Conservation (phyloP, 2,329 filamentous ascomycete species). For the Diaporthe destruens region DNA sequence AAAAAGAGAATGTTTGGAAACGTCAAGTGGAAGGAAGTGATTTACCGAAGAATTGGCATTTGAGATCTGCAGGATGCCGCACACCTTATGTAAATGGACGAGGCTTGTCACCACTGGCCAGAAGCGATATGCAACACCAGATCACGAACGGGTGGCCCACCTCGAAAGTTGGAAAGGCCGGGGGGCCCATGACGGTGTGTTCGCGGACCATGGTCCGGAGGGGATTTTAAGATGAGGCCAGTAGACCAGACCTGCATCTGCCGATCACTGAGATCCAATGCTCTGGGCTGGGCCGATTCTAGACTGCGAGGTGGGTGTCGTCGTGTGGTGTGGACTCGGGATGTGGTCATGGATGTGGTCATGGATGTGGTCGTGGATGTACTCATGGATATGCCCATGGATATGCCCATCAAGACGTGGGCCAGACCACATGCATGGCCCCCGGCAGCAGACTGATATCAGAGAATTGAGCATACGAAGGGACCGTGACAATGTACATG, state of each 20-base stretch:
- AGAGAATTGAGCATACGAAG: too few species aligned
- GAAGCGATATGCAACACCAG: conserved; percentile 21
- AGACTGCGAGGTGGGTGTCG: conserved; percentile 12
- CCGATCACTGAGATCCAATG: conserved; percentile 41
- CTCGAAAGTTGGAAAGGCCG: conserved; percentile 23
- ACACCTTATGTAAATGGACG: conserved; percentile 37
- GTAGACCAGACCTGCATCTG: conserved; percentile 32
- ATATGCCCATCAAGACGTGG: too few species aligned
- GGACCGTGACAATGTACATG: too few species aligned
- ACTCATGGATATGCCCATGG: neutral
- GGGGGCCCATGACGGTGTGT: conserved; percentile 14
- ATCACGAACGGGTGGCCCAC: conserved; percentile 31
- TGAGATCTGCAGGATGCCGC: conserved; percentile 25
- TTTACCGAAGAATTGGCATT: conserved; percentile 7
- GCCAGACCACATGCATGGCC: neutral
- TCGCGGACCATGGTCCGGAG: conserved; percentile 28
- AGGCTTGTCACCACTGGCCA: conserved; percentile 18
- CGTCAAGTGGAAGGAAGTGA: conserved; percentile 22
- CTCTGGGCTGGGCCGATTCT: conserved; percentile 37
- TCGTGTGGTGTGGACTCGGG: conserved; percentile 6
- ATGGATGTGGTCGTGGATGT: conserved; percentile 16
- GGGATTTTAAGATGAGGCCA: conserved; percentile 40
- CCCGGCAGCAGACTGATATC: neutral
- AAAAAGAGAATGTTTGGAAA: conserved; percentile 33
- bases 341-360: conserved; percentile 12